A percentile compares a stretch with the other conserved stretches of the same genome.
These are phyloP conservation scores for Tylopilus sp. DNA, from an alignment of 1,284 basidiomycete genomes.

Conservation along the genomic window DNA sequence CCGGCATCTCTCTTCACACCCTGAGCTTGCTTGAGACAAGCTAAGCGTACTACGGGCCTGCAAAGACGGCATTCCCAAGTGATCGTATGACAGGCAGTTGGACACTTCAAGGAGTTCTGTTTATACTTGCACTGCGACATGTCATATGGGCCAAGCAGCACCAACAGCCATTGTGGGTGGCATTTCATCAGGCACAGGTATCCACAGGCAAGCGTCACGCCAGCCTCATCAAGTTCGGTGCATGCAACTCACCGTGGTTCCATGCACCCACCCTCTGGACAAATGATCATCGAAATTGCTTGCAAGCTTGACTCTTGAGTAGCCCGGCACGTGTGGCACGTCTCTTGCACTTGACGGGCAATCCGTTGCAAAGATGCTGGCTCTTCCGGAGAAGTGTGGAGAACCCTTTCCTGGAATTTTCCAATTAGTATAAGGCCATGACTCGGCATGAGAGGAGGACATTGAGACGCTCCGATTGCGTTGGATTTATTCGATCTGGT, in stretches of 20 bases:
- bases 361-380: slow-evolving; percentile 64
- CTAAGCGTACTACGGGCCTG: slow-evolving; percentile 13
- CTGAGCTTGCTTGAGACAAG: slow-evolving; percentile 17
- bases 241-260: slow-evolving; percentile 59
- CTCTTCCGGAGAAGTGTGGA: slow-evolving; percentile 54
- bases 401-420: slow-evolving; percentile 58
- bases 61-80: slow-evolving; percentile 24
- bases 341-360: slow-evolving; percentile 66
- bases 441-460: slow-evolving; percentile 71
- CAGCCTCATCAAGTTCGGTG: not conserved
- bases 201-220: slow-evolving; percentile 46
- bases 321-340: slow-evolving; percentile 55
- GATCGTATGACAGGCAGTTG: slow-evolving; percentile 9
- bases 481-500: slow-evolving; percentile 64
- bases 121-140: slow-evolving; percentile 45
- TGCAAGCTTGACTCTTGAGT: slow-evolving; percentile 50
- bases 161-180: slow-evolving; percentile 44
- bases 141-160: slow-evolving; percentile 37
- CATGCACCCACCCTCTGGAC: slow-evolving; percentile 71
- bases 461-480: slow-evolving; percentile 73
- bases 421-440: slow-evolving; percentile 74
- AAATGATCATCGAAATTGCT: slow-evolving; percentile 62
- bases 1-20: no score
- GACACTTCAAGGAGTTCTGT: slow-evolving; percentile 10
- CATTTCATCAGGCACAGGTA: slow-evolving; percentile 66